Evolutionary conservation across 805 yeast species (phyloP).

Genomic region (Lachancea mirantina): DNA sequence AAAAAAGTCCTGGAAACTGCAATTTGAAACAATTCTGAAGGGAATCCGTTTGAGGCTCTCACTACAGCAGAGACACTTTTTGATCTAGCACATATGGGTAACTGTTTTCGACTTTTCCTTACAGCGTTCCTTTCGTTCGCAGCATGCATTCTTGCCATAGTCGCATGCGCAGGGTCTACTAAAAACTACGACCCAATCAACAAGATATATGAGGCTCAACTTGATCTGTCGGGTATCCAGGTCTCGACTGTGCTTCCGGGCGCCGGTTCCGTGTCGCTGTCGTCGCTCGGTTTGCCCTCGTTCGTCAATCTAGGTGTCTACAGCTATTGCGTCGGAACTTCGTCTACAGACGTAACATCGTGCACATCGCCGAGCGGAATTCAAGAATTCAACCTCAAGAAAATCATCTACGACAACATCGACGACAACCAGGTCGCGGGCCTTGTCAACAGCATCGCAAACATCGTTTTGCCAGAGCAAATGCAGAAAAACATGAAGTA

Average conservation of each 20-base stretch:
- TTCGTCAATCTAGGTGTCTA: constrained; percentile 51
- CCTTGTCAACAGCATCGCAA: constrained; percentile 20
- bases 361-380: constrained; percentile 28
- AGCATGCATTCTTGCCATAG: constrained; percentile 40
- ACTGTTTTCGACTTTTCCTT: constrained; percentile 15
- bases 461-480: constrained; percentile 46
- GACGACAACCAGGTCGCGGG: constrained; percentile 20
- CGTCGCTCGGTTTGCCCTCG: constrained; percentile 35
- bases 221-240: constrained; percentile 35
- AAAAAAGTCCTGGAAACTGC: too few relatives aligned
- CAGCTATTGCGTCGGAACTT: constrained; percentile 52
- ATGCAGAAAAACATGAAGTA: constrained; percentile 40
- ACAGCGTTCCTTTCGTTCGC: constrained; percentile 32
- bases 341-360: constrained; percentile 13
- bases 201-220: constrained; percentile 41
- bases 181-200: constrained; percentile 36
- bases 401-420: constrained; percentile 22
- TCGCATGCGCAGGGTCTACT: constrained; percentile 49
- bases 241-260: constrained; percentile 14
- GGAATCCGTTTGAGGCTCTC: too few relatives aligned
- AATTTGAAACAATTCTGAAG: too few relatives aligned
- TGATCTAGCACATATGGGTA: constrained; percentile 15
- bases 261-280: constrained; percentile 10
- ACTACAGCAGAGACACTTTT: too few relatives aligned
- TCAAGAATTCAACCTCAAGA: constrained; percentile 22